Conservation (phyloP, 2,329 filamentous ascomycete genomes). For the Xylaria sp. region DNA sequence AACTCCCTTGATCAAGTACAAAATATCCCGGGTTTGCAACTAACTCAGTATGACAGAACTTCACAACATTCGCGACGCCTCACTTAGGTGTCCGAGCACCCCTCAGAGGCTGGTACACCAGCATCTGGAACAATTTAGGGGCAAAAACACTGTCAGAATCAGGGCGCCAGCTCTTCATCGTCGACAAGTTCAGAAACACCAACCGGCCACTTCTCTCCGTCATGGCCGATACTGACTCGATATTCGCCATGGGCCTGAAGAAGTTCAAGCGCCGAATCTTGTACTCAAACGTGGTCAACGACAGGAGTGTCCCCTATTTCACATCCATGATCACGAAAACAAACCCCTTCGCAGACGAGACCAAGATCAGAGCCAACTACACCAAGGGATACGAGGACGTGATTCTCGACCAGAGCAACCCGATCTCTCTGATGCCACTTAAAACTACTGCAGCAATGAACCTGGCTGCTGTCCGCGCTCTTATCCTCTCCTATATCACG, state of each 20-base stretch:
- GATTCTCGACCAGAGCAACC: constrained; percentile 63
- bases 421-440: constrained; percentile 45
- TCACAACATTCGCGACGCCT: constrained; percentile 85
- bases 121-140: constrained; percentile 77
- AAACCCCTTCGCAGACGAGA: constrained; percentile 68
- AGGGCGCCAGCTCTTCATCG: constrained; percentile 79
- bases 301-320: constrained; percentile 75
- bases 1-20: background rate
- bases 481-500: constrained; percentile 37
- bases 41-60: constrained; percentile 55
- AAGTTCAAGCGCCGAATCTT: constrained; percentile 71
- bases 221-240: constrained; percentile 74
- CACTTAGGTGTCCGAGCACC: constrained; percentile 73
- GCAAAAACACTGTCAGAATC: constrained; percentile 76
- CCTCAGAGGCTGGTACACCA: constrained; percentile 58
- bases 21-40: background rate
- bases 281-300: constrained; percentile 85
- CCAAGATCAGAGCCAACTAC: constrained; percentile 66
- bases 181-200: constrained; percentile 80
- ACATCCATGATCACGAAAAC: constrained; percentile 72
- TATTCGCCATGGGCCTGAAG: constrained; percentile 76
- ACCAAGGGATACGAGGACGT: constrained; percentile 68
- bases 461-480: constrained; percentile 31
- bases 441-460: constrained; percentile 28
- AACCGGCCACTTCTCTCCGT: constrained; percentile 74